Evolutionary conservation across 306 rosid genomes (phyloP).

Genomic region (Quercus alba): DNA sequence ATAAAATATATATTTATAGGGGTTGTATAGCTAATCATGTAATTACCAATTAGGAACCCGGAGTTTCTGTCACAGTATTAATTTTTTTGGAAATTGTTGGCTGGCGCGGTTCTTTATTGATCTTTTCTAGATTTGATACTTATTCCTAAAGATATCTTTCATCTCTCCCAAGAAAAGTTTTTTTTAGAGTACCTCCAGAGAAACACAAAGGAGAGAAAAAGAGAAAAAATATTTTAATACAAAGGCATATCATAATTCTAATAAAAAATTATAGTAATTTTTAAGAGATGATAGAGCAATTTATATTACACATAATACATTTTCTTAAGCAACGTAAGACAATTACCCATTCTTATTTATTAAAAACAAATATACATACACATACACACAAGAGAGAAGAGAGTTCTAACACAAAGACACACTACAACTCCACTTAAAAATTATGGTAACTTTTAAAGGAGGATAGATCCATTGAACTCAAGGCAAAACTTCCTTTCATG

Average conservation of each 20-base stretch:
- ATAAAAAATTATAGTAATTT: no score
- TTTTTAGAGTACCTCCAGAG: no score
- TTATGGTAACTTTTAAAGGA: accelerated
- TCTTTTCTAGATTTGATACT: not conserved
- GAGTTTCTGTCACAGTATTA: not conserved
- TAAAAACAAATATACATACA: no score
- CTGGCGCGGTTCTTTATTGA: not conserved
- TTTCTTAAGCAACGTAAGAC: accelerated
- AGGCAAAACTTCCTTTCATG: no score
- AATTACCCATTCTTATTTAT: no score
- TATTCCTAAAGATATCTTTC: not conserved
- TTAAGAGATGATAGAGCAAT: accelerated
- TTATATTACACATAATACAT: no score
- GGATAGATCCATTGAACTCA: accelerated
- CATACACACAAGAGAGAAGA: accelerated
- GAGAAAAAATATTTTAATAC: no score
- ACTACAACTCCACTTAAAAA: accelerated
- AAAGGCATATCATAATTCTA: accelerated
- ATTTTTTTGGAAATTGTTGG: not conserved
- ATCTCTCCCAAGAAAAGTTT: not conserved
- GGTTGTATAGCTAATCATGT: no score
- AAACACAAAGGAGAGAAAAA: no score
- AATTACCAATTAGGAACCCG: no score
- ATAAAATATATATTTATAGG: no score
- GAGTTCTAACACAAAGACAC: no score